Base-by-base conservation (phyloP, 2,329 filamentous ascomycete genomes). In the Torrubiella hemipterigena region DNA sequence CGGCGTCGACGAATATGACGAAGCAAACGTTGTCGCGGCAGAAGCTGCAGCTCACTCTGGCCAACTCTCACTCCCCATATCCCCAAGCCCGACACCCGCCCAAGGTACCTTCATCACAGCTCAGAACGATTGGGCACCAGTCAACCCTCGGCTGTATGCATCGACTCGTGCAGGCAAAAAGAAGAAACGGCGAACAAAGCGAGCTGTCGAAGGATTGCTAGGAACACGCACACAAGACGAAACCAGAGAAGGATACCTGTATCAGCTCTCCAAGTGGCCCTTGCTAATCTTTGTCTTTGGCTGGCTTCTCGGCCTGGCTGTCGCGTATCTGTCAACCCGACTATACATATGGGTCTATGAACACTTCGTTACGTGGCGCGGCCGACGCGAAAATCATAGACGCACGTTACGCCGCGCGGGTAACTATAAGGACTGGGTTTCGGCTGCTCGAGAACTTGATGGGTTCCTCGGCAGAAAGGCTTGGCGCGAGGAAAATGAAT, bases 331-430 rank as follows among this genome's bases (percentile, higher is more conserved):
- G 18, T 61, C 81, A 31, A 95, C 86, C 7, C 68, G 91, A 24
- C 58, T 87, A 38, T 98, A 98, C 59, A 91, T 98, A 42, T 86
- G 79, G 58, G 58, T 83, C 2, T 98, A 96, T 59, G 91, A 98
- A 55, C 82, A 93, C 46, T 82, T 81, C 49, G 67, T 95, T 34
- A 81, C 86, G 16, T 96, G 91, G 89, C 71, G 84, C 24, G 91
- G 91, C 5, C 71, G 69, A 45, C 68, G 87, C 30, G 73, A 93
- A 51, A 63, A 56, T 25, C 59, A 96, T 24, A 67, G 89, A 22
- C 66, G 71, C 33, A 75, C 73, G 29, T 65, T 98, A 54, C 77
- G 81, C 33, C 63, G 65, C 7, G 79, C 86, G 27, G 73, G 66
- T 6, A 81, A 68, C 37, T 96, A 96, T 51, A 58, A 69, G 24